These are phyloP conservation scores for Candida tetrigidarum DNA, from an alignment of 1,139 yeast genomes.

Conservation along the genomic window DNA sequence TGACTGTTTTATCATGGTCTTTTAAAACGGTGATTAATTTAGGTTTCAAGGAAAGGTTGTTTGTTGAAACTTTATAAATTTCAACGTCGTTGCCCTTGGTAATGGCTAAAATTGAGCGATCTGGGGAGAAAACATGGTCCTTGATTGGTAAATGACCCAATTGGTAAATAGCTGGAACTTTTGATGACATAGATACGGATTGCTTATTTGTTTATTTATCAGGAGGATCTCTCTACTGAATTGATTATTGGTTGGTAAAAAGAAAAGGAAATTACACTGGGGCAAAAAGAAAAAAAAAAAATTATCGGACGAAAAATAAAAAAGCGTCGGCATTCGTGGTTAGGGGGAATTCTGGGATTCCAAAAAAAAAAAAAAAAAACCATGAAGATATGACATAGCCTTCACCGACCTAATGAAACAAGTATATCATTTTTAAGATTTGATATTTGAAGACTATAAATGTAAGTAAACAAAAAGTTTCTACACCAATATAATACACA, in stretches of 20 bases:
- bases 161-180: conserved; percentile 49
- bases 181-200: conserved; percentile 22
- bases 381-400: neutral
- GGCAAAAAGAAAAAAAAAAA: neutral
- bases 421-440: neutral
- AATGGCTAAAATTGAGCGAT: conserved; percentile 71
- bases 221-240: conserved; percentile 44
- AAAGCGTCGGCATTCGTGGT: too few relatives aligned
- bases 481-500: neutral
- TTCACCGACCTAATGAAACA: neutral
- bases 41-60: conserved; percentile 39
- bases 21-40: conserved; percentile 62
- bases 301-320: neutral
- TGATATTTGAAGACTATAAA: too few relatives aligned
- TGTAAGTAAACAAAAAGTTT: neutral
- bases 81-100: conserved; percentile 81
- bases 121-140: conserved; percentile 86
- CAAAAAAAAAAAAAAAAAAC: too few relatives aligned
- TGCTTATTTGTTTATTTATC: conserved; percentile 15
- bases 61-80: conserved; percentile 61
- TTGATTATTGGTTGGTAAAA: conserved; percentile 21
- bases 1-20: conserved; percentile 94
- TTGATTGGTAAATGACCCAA: conserved; percentile 87
- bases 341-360: too few relatives aligned
- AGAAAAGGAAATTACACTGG: too few relatives aligned